Evolutionary conservation across 768 basidiomycete species (phyloP).

Genomic region (Podaxis sp.): DNA sequence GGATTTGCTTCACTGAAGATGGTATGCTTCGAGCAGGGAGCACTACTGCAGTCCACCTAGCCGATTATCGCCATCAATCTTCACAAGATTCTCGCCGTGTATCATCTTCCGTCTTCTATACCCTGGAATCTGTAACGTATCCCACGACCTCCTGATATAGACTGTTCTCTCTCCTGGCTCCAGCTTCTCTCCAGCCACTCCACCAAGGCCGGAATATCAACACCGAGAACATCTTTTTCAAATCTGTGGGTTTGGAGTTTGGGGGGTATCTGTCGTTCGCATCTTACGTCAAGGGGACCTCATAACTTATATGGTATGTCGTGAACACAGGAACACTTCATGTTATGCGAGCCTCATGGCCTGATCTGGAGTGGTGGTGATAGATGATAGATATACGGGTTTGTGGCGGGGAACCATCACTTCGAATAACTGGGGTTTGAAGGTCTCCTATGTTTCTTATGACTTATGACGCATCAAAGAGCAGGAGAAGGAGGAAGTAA

Average conservation of each 20-base stretch:
- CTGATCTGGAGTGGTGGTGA: neutral
- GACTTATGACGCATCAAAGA: neutral
- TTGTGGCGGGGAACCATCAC: neutral
- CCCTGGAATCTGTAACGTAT: conserved; percentile 1
- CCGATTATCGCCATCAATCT: conserved; percentile 7
- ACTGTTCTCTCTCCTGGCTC: neutral
- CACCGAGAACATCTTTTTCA: neutral
- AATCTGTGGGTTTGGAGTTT: neutral
- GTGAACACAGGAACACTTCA: no score
- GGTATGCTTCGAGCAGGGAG: neutral
- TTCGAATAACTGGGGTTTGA: neutral
- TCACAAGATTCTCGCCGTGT: neutral
- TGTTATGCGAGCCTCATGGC: neutral
- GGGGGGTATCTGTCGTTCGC: neutral
- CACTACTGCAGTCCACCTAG: neutral
- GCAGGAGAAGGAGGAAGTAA: neutral
- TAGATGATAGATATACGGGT: neutral
- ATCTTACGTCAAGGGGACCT: conserved; percentile 4
- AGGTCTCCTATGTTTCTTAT: neutral
- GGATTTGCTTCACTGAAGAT: neutral
- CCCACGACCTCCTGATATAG: neutral
- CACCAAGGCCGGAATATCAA: neutral
- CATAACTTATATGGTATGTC: neutral
- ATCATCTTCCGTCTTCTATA: neutral
- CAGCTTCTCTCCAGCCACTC: conserved; percentile 1